A percentile compares a stretch with the other conserved stretches of the same genome.
Evolutionary conservation across 257 asterid species (phyloP).

Genomic region (Fraxinus cuspidata): DNA sequence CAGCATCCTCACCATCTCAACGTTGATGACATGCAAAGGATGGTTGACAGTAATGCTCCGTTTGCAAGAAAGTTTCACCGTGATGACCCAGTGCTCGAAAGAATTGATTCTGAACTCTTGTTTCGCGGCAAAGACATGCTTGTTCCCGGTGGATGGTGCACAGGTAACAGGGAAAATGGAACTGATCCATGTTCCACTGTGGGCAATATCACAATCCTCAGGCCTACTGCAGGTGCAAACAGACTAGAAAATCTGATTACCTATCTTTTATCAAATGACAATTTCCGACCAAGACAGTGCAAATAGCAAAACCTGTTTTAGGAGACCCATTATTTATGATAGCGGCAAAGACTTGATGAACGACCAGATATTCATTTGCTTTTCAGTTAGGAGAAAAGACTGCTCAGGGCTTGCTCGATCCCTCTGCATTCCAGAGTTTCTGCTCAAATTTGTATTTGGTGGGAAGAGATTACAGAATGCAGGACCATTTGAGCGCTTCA

Average conservation of each 20-base stretch:
- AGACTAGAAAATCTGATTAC: constrained; percentile 68
- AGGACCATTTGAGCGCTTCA: neutral
- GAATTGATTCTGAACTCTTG: constrained; percentile 69
- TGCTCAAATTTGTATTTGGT: constrained; percentile 8
- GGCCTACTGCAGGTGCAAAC: constrained; percentile 79
- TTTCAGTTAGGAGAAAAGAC: constrained; percentile 24
- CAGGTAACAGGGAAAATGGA: constrained; percentile 65
- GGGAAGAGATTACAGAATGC: constrained; percentile 24
- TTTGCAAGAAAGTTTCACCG: constrained; percentile 86
- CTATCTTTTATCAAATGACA: constrained; percentile 55
- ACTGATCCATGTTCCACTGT: constrained; percentile 75
- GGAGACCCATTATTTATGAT: constrained; percentile 23
- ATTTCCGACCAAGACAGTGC: constrained; percentile 83
- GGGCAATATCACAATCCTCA: constrained; percentile 63
- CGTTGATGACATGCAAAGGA: constrained; percentile 66
- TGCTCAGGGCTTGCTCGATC: constrained; percentile 17
- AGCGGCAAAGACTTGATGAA: constrained; percentile 22
- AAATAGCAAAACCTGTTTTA: constrained; percentile 35
- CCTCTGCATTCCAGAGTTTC: constrained; percentile 11
- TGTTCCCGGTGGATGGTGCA: constrained; percentile 97
- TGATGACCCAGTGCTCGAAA: constrained; percentile 76
- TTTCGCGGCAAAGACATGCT: constrained; percentile 62
- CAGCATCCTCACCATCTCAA: constrained; percentile 91
- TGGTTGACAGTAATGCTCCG: constrained; percentile 88
- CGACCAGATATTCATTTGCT: neutral